Percentiles rank a stretch among this genome's conserved stretches.
phyloP scores from a whole-genome alignment of 192 early-diverging fungal genomes.

The Dissophora globulifera region DNA sequence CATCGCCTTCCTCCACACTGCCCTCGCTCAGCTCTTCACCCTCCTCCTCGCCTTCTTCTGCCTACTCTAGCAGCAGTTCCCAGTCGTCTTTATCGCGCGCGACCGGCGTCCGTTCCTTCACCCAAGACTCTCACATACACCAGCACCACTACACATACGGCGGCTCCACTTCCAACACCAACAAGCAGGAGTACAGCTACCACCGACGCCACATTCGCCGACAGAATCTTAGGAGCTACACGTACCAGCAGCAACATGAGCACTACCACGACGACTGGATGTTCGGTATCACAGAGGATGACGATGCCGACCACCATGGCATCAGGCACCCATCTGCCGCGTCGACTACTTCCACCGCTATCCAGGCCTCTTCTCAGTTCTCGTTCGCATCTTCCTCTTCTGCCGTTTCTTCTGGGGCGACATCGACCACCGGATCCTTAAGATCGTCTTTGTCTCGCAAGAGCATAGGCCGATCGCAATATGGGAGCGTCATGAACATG shows the following conservation, averaged over 20 bases:
- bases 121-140: slow-evolving; percentile 12
- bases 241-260: slow-evolving; percentile 15
- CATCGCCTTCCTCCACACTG: slow-evolving; percentile 12
- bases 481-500: neutral
- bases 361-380: too few relatives aligned
- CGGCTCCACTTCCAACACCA: neutral
- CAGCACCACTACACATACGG: neutral
- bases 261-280: slow-evolving; percentile 28
- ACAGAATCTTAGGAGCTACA: slow-evolving; percentile 10
- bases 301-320: slow-evolving; percentile 1
- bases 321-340: too few relatives aligned
- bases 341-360: too few relatives aligned
- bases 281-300: slow-evolving; percentile 38
- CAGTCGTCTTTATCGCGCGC: slow-evolving; percentile 22
- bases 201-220: slow-evolving; percentile 26
- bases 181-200: slow-evolving; percentile 23
- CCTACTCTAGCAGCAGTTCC: slow-evolving; percentile 9
- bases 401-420: too few relatives aligned
- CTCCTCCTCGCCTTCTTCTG: slow-evolving; percentile 22
- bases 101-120: neutral
- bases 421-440: too few relatives aligned
- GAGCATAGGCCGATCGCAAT: slow-evolving; percentile 2
- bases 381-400: slow-evolving; percentile 1
- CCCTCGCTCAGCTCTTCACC: slow-evolving; percentile 25
- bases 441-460: slow-evolving; percentile 13